These are phyloP conservation scores for Pisolithus thermaeus DNA, from an alignment of 1,284 basidiomycete species.

Conservation along the genomic window DNA sequence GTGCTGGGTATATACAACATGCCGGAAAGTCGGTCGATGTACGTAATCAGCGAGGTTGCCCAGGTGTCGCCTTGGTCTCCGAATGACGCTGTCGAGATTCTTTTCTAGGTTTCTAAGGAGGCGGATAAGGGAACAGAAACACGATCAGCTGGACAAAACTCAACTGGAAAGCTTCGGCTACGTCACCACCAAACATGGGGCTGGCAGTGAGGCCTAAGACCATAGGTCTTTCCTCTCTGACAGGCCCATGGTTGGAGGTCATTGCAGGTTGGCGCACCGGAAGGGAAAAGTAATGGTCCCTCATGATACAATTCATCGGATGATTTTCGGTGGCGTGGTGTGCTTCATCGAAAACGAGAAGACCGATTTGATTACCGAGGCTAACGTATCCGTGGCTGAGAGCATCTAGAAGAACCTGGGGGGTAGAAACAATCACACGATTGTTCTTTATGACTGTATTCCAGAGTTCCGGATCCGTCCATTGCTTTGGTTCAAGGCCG, in stretches of 20 bases:
- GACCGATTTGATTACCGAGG: constrained; percentile 56
- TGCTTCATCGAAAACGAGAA: constrained; percentile 75
- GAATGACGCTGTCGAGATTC: constrained; percentile 63
- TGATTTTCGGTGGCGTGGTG: constrained; percentile 72
- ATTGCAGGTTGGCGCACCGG: constrained; percentile 29
- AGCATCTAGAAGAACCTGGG: constrained; percentile 75
- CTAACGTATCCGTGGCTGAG: constrained; percentile 66
- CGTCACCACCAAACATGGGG: constrained; percentile 72
- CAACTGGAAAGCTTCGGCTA: constrained; percentile 54
- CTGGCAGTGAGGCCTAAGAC: constrained; percentile 76
- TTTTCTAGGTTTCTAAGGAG: constrained; percentile 50
- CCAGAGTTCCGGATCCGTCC: constrained; percentile 64
- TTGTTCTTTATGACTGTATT: constrained; percentile 45
- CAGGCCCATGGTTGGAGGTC: constrained; percentile 17
- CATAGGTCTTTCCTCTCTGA: constrained; percentile 39
- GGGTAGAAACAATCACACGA: constrained; percentile 69
- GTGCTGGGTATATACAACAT: constrained; percentile 41
- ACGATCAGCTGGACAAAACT: neutral
- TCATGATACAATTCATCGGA: constrained; percentile 74
- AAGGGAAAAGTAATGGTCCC: constrained; percentile 57
- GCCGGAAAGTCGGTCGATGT: constrained; percentile 58
- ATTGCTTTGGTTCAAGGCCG: constrained; percentile 70
- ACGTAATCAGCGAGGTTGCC: constrained; percentile 55
- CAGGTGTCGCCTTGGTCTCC: constrained; percentile 51
- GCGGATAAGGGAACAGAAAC: constrained; percentile 7